These are phyloP conservation scores for Microascus cirrosus DNA, from an alignment of 2,329 filamentous ascomycete species.

Conservation along the genomic window DNA sequence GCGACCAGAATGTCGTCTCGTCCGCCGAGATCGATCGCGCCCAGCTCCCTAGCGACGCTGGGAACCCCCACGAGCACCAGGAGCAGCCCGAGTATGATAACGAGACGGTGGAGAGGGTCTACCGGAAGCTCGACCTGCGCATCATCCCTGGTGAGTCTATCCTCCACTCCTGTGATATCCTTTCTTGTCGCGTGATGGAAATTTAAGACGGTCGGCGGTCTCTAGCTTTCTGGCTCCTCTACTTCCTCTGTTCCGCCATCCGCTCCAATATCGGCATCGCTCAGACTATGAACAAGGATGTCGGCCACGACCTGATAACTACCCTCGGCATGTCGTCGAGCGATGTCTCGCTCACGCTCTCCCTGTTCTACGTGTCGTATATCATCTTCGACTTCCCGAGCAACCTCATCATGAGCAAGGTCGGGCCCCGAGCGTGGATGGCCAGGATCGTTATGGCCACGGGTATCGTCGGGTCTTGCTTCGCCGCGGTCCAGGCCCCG, in stretches of 20 bases:
- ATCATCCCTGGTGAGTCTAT: conserved; percentile 43
- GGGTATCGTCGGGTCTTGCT: conserved; percentile 71
- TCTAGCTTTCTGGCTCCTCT: conserved; percentile 74
- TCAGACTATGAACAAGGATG: conserved; percentile 77
- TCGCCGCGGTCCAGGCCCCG: conserved; percentile 68
- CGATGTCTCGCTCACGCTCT: conserved; percentile 73
- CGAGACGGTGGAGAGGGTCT: conserved; percentile 42
- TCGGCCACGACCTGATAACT: conserved; percentile 63
- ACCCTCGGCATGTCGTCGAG: conserved; percentile 59
- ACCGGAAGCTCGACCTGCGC: conserved; percentile 44
- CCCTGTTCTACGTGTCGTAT: conserved; percentile 87
- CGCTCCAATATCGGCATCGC: conserved; percentile 85
- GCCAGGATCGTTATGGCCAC: conserved; percentile 81
- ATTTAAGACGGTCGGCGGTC: conserved; percentile 1
- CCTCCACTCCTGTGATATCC: not conserved
- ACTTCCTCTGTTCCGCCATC: conserved; percentile 87
- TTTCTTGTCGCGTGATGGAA: not conserved
- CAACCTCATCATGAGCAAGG: conserved; percentile 76
- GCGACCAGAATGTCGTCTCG: not conserved
- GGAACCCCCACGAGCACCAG: conserved; percentile 1
- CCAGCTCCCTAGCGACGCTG: not conserved
- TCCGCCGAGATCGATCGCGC: not conserved
- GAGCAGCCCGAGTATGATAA: conserved; percentile 29
- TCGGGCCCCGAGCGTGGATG: conserved; percentile 87
- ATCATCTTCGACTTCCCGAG: conserved; percentile 83